These are phyloP conservation scores for Mycena citricolor DNA, from an alignment of 1,284 basidiomycete species.

Conservation along the genomic window DNA sequence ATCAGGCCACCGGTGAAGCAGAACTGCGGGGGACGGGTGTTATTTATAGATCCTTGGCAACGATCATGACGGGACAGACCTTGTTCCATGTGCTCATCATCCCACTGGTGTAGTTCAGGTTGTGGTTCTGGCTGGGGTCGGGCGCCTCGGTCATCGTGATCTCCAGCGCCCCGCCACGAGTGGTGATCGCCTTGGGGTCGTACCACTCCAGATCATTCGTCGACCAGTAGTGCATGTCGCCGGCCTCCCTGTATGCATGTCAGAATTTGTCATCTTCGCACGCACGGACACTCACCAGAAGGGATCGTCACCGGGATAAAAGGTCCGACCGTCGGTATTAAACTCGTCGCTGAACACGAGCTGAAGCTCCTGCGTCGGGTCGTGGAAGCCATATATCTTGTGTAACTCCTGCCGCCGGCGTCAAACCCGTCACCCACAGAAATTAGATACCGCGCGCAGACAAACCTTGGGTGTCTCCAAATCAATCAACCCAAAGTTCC, in stretches of 20 bases:
- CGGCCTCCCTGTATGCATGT: conserved; percentile 14
- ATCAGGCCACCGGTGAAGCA: conserved; percentile 11
- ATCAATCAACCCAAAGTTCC: conserved; percentile 63
- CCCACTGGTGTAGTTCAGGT: conserved; percentile 1
- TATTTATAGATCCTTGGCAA: conserved; percentile 32
- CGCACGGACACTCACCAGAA: no score
- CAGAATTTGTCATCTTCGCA: neutral
- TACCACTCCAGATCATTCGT: conserved; percentile 33
- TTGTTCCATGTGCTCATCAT: conserved; percentile 6
- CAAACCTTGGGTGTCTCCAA: conserved; percentile 55
- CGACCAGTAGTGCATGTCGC: conserved; percentile 22
- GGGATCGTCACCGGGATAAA: conserved; percentile 39
- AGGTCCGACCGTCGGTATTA: conserved; percentile 59
- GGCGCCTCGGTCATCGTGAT: conserved; percentile 48
- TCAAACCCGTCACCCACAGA: conserved; percentile 93
- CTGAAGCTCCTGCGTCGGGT: conserved; percentile 44
- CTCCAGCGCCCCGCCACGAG: conserved; percentile 49
- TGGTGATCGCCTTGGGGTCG: conserved; percentile 70
- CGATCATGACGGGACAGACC: no score
- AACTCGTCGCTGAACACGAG: conserved; percentile 78
- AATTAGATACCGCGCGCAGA: conserved; percentile 55
- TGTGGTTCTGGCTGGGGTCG: no score
- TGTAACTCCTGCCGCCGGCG: conserved; percentile 55
- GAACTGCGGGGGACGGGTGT: conserved; percentile 25
- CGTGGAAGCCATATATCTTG: conserved; percentile 46